Conservation (phyloP, 257 asterid genomes). For the Osmanthus fragrans region DNA sequence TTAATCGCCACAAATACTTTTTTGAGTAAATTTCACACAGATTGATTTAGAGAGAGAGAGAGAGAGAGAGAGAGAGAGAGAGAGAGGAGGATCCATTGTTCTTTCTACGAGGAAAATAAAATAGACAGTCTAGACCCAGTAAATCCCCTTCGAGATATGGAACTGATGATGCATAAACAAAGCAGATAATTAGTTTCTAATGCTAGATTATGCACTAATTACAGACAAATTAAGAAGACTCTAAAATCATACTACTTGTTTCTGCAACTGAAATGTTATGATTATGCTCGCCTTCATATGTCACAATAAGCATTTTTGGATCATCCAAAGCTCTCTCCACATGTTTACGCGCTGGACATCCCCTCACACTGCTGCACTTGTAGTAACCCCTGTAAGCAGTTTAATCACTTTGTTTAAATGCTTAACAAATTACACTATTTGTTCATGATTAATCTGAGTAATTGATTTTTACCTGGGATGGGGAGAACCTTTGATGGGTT, state of each 20-base stretch:
- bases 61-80: no score
- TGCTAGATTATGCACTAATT: neutral
- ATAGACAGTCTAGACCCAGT: constrained; percentile 18
- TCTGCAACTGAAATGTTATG: constrained; percentile 56
- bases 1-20: no score
- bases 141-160: constrained; percentile 50
- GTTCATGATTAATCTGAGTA: neutral
- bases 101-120: constrained; percentile 25
- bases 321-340: constrained; percentile 87
- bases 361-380: constrained; percentile 93
- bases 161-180: neutral
- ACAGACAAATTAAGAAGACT: constrained; percentile 54
- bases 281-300: constrained; percentile 91
- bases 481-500: constrained; percentile 98
- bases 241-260: constrained; percentile 57
- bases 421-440: neutral
- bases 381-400: constrained; percentile 72
- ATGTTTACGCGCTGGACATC: constrained; percentile 93
- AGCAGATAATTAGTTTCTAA: constrained; percentile 7
- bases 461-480: constrained; percentile 72
- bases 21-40: no score
- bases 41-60: neutral
- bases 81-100: constrained; percentile 13
- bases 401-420: neutral
- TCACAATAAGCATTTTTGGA: constrained; percentile 81